phyloP scores from a whole-genome alignment of 2,329 filamentous ascomycete genomes.

The Pseudohalonectria lignicola region DNA sequence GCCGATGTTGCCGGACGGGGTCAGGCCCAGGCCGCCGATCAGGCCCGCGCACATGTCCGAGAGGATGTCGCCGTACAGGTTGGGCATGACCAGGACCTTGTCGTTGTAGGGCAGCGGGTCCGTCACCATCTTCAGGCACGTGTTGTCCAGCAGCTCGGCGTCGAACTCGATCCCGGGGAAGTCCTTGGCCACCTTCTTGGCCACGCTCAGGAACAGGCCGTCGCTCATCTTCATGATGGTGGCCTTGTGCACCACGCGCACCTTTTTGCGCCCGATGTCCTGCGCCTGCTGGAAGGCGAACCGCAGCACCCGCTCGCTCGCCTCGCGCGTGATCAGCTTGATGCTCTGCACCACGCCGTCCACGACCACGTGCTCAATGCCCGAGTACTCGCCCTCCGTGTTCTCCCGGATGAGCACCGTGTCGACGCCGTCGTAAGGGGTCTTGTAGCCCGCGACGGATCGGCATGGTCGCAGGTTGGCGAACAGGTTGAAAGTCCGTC shows the following conservation, averaged over 20 bases:
- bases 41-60: conserved; percentile 99
- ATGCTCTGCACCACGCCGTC: conserved; percentile 98
- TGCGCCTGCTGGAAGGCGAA: conserved; percentile 98
- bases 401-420: conserved; percentile 98
- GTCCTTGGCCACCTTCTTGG: conserved; percentile 79
- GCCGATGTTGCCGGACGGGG: conserved; percentile 96
- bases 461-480: conserved; percentile 98
- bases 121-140: conserved; percentile 96
- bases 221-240: conserved; percentile 99
- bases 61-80: conserved; percentile 98
- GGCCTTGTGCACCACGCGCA: conserved; percentile 97
- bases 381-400: conserved; percentile 99
- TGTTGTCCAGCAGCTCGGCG: conserved; percentile 96
- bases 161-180: conserved; percentile 95
- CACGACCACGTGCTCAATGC: conserved; percentile 96
- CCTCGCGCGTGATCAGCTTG: conserved; percentile 96
- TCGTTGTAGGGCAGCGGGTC: conserved; percentile 96
- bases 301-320: conserved; percentile 87
- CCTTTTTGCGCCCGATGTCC: conserved; percentile 89
- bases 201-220: conserved; percentile 90
- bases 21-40: conserved; percentile 93
- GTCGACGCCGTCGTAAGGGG: conserved; percentile 93
- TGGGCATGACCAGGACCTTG: conserved; percentile 97
- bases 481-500: conserved; percentile 99
- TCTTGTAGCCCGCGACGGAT: conserved; percentile 96